Base-by-base conservation (phyloP, 257 asterid genomes). In the Ballota nigra region DNA sequence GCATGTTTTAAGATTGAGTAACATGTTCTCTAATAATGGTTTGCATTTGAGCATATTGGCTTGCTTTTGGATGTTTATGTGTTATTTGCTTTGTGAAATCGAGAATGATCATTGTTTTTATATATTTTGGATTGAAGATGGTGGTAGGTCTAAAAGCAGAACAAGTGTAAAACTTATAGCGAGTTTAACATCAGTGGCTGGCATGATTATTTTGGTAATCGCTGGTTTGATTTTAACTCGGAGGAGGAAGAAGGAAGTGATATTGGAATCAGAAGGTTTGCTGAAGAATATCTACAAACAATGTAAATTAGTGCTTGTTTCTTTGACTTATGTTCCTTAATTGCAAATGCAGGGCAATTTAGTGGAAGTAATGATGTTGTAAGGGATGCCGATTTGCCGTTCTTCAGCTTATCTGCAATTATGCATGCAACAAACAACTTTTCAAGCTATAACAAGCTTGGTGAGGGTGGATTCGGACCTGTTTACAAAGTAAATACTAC, bases 401-500 rank as follows among this genome's bases (percentile, higher is more conserved):
- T 63, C 52, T 63, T 63, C 52, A 38, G 18, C 31, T 18, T 63
- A 11, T 63, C 68, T 36, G 13, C 68, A 34, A 63, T 63, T 63
- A 0, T 20, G 19, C 13, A 63, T 23, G 68, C 68, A 18, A 63
- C 68, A 5, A 22, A 63, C 19, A 5, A 36, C 19, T 63, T 63
- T 63, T 63, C 68, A 34, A 9, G 5, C 19, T 19, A 10, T 4
- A 63, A 63, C 31, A 63, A 38, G 52, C 51, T 34, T 36, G 68
- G 68, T 9, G 52, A 19, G 52, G 68, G 68, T 63, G 68, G 68
- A 63, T 63, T 63, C 41, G 68, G 68, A 34, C 52, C 68, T 63
- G 52, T 63, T 63, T 63, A 63, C 33, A 34, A 13, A 45, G 52
- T 56, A 19, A 61, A 16, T 28, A 20, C 68, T 4, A 9, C n/a